A percentile compares a stretch with the other conserved stretches of the same genome.
phyloP scores from a whole-genome alignment of 2,329 filamentous ascomycete species.

The Orbilia blumenaviensis region DNA sequence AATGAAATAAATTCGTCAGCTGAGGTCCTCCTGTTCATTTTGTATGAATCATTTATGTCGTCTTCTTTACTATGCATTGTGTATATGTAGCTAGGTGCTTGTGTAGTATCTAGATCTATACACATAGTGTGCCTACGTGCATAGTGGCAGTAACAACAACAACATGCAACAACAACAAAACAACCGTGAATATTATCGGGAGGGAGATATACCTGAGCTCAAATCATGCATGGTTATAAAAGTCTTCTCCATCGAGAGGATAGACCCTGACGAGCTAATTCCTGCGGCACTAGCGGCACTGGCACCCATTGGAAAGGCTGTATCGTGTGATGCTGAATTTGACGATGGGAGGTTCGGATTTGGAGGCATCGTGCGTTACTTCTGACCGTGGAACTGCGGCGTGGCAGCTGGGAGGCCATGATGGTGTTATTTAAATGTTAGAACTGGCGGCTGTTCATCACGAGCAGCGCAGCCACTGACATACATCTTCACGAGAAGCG shows the following conservation, averaged over 20 bases:
- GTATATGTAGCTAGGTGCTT: too few species aligned
- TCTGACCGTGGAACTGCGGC: neutral
- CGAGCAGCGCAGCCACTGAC: constrained; percentile 4
- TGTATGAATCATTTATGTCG: too few species aligned
- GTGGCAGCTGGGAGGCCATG: constrained; percentile 9
- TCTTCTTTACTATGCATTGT: too few species aligned
- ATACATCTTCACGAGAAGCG: too few species aligned
- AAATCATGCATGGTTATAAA: constrained; percentile 91
- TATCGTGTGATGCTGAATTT: neutral
- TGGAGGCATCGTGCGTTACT: neutral
- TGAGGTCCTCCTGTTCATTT: too few species aligned
- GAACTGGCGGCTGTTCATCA: neutral
- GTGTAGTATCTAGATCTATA: too few species aligned
- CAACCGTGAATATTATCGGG: too few species aligned
- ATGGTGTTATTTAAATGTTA: constrained; percentile 32
- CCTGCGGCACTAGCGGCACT: neutral
- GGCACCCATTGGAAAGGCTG: neutral
- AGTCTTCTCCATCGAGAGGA: constrained; percentile 75
- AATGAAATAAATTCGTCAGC: too few species aligned
- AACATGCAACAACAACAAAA: too few species aligned
- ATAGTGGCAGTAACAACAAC: too few species aligned
- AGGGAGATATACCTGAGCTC: constrained; percentile 60
- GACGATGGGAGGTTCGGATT: neutral
- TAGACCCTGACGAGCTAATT: neutral
- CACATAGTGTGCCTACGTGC: too few species aligned